phyloP scores from a whole-genome alignment of 805 yeast species.

The Yarrowia divulgata region DNA sequence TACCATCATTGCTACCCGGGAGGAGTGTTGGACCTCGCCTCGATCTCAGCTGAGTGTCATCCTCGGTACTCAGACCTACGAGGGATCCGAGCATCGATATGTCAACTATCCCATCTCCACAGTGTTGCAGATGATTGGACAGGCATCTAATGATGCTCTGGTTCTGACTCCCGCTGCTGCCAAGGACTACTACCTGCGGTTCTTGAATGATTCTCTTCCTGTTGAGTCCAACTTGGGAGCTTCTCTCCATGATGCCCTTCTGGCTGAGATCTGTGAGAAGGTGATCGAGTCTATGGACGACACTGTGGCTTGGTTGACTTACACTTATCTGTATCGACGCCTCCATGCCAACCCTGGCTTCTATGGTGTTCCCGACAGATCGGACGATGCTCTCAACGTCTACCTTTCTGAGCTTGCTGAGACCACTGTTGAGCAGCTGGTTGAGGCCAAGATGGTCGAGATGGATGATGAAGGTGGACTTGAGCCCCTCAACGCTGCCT shows the following conservation, averaged over 20 bases:
- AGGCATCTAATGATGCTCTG: slow-evolving; percentile 52
- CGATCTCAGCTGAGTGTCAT: slow-evolving; percentile 64
- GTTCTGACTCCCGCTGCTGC: slow-evolving; percentile 65
- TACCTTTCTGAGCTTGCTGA: slow-evolving; percentile 87
- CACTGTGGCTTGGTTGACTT: slow-evolving; percentile 90
- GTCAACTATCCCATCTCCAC: slow-evolving; percentile 72
- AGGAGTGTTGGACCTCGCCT: slow-evolving; percentile 60
- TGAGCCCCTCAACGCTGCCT: slow-evolving; percentile 69
- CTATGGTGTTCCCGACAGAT: slow-evolving; percentile 75
- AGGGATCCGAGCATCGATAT: slow-evolving; percentile 75
- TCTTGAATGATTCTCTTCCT: slow-evolving; percentile 77
- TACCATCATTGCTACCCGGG: slow-evolving; percentile 68
- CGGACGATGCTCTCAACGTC: slow-evolving; percentile 76
- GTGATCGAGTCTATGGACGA: slow-evolving; percentile 75
- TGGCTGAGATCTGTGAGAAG: slow-evolving; percentile 74
- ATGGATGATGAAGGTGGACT: slow-evolving; percentile 57
- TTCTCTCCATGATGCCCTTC: slow-evolving; percentile 68
- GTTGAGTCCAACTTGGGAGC: slow-evolving; percentile 76
- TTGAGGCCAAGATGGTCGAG: slow-evolving; percentile 65
- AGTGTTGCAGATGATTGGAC: slow-evolving; percentile 49
- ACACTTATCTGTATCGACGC: slow-evolving; percentile 81
- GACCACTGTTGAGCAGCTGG: slow-evolving; percentile 66
- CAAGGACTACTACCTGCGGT: slow-evolving; percentile 70
- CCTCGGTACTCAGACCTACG: slow-evolving; percentile 73
- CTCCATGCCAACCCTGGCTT: slow-evolving; percentile 84